phyloP scores from a whole-genome alignment of 306 rosid genomes.

The Prosopis cineraria region DNA sequence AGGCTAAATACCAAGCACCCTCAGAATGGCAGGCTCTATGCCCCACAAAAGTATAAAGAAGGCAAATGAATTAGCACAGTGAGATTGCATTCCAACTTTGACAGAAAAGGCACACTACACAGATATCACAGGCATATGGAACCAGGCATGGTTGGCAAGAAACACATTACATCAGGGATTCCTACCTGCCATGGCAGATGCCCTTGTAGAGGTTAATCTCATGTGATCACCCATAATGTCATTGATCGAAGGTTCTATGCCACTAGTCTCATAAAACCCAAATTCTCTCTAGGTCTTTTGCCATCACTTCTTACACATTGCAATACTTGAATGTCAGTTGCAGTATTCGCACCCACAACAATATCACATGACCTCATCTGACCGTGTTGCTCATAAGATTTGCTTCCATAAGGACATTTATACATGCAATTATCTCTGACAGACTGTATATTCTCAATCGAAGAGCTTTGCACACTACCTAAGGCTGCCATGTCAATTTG shows the following conservation, averaged over 20 bases:
- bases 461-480: conserved; percentile 37
- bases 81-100: conserved; percentile 23
- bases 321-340: conserved; percentile 25
- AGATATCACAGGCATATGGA: conserved; percentile 11
- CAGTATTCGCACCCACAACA: conserved; percentile 25
- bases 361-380: conserved; percentile 34
- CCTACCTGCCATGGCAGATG: conserved; percentile 40
- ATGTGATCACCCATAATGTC: conserved; percentile 34
- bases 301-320: conserved; percentile 33
- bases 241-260: conserved; percentile 32
- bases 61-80: conserved; percentile 18
- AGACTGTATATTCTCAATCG: conserved; percentile 28
- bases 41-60: not conserved
- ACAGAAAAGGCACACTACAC: conserved; percentile 24
- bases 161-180: conserved; percentile 35
- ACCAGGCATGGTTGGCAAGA: conserved; percentile 35
- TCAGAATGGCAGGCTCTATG: conserved; percentile 7
- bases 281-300: conserved; percentile 37
- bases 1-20: conserved; percentile 3
- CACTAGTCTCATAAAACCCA: conserved; percentile 36
- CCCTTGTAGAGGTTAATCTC: conserved; percentile 44
- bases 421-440: conserved; percentile 27
- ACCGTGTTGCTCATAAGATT: conserved; percentile 31
- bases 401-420: conserved; percentile 34
- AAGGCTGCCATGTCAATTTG: conserved; percentile 37